Base-by-base conservation (phyloP, 116 monocot genomes). In the Papilionanthe hybrid region DNA sequence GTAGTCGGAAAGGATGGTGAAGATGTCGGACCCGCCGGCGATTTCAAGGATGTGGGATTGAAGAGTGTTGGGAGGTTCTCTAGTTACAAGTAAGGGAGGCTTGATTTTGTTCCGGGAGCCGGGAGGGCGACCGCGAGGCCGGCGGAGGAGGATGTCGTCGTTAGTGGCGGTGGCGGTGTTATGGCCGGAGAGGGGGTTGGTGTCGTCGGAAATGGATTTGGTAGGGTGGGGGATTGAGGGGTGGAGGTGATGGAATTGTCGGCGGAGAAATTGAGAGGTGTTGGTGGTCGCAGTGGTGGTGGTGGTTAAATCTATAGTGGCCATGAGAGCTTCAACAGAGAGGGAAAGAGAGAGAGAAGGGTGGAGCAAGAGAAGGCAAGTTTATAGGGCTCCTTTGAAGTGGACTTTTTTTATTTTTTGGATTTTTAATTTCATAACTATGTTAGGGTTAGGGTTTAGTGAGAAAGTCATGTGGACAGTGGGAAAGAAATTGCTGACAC, bases 31-130 rank as follows among this genome's bases (percentile, higher is more conserved):
- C 32, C 69, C 69, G 15, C 9, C 30, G 15, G 32, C 69, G 69
- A 71, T 22, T 22, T 71, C 69, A 17, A 71, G 69, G 69, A 71
- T 71, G 69, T 71, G 69, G 69, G 32, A 18, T 22, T 71, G 69
- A 5, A 71, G 69, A 32, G 69, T 71, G 32, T 71, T 71, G 32
- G 69, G 22, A 22, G 22, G 32, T 22, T 37, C 69, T 15, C 69
- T 4, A 32, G 32, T 71, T 18, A 71, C 1, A 32, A 71, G 0
- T 7, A 71, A 18, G 30, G 69, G 69, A 5, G 30, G 32, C 69
- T 71, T 71, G 30, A 15, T 32, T 22, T 71, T 71, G 69, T 71
- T 71, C 15, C 15, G 32, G 69, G 69, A 71, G 22, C 69, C 69
- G 1, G 69, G 69, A 15, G 69, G 69, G 5, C 69, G 69, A 1